Base-by-base conservation (phyloP, 2,329 filamentous ascomycete species). In the Elsinoe ampelina region DNA sequence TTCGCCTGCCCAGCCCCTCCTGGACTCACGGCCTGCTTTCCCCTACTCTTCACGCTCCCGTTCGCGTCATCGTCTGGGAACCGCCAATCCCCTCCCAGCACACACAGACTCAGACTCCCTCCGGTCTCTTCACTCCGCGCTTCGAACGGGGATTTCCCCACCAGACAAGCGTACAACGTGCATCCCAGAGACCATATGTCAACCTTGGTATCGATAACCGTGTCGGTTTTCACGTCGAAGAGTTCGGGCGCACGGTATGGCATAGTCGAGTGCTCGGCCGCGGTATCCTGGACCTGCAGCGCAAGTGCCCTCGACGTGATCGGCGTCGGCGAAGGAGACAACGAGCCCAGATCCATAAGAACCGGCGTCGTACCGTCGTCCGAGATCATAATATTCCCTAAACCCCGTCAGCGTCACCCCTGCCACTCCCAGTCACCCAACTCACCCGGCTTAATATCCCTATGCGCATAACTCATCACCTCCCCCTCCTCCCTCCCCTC, bases 111-210 rank as follows among this genome's bases (percentile, higher is more conserved):
- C 61, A 98, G 75, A 62, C 87, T 93, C 43, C 93, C 93, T 62
- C 93, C 93, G 0, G 93, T 97, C 75, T 98, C 92, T 70, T 98
- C 93, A 62, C 86, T 92, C 60, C 93, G 85, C 69, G 91, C 88
- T 76, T 98, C 93, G 66, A 98, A 98, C 1, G 93, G 93, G 12
- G 88, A 95, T 72, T 98, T 97, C 62, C 93, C 93, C 26, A 97
- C 89, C 8, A 98, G 80, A 67, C 93, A 97, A 36, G 93, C 93
- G 72, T 95, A 98, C 43, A 98, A 78, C n/a, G 93, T 97, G 76
- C 93, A 97, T 54, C 93, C 93, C 19, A 98, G 75, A 13, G 89
- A 95, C 93, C 93, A 98, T 62, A 98, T 95, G 71, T 98, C 93
- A 39, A 95, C 89, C 70, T 96, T 96, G 11, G 91, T 95, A 72